A percentile compares a stretch with the other conserved stretches of the same genome.
Evolutionary conservation across 345 rosid genomes (phyloP).

Genomic region (Rhodomyrtus tomentosa): DNA sequence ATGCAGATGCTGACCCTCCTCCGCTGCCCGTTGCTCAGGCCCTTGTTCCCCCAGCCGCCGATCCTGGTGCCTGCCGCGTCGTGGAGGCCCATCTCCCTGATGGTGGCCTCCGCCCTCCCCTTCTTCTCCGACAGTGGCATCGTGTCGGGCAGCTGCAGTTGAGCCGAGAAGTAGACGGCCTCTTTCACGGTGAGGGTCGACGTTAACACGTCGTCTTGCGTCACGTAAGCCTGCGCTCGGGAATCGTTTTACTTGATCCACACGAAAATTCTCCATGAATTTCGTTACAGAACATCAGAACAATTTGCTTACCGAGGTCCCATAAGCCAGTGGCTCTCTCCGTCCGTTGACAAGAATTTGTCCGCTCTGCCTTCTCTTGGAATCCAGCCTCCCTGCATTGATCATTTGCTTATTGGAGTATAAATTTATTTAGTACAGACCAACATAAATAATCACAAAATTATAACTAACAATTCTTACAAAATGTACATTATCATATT

Average conservation of each 20-base stretch:
- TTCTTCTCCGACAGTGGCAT: slow-evolving; percentile 29
- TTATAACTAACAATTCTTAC: no score
- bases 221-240: slow-evolving; percentile 27
- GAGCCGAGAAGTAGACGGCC: slow-evolving; percentile 41
- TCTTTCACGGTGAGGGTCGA: slow-evolving; percentile 33
- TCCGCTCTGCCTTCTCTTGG: slow-evolving; percentile 1
- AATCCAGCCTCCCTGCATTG: slow-evolving; percentile 1
- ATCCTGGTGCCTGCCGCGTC: slow-evolving; percentile 29
- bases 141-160: slow-evolving; percentile 41
- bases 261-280: neutral
- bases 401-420: neutral
- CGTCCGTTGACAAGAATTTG: slow-evolving; percentile 6
- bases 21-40: slow-evolving; percentile 48
- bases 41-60: slow-evolving; percentile 35
- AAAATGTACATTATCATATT: no score
- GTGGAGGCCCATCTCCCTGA: slow-evolving; percentile 39
- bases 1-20: slow-evolving; percentile 55
- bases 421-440: no score
- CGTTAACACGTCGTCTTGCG: slow-evolving; percentile 36
- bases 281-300: neutral
- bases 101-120: slow-evolving; percentile 36
- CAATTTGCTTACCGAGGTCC: neutral
- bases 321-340: slow-evolving; percentile 5
- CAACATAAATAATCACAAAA: no score
- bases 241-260: neutral